These are phyloP conservation scores for Penicillium bialowiezense DNA, from an alignment of 495 filamentous ascomycete genomes.

Conservation along the genomic window DNA sequence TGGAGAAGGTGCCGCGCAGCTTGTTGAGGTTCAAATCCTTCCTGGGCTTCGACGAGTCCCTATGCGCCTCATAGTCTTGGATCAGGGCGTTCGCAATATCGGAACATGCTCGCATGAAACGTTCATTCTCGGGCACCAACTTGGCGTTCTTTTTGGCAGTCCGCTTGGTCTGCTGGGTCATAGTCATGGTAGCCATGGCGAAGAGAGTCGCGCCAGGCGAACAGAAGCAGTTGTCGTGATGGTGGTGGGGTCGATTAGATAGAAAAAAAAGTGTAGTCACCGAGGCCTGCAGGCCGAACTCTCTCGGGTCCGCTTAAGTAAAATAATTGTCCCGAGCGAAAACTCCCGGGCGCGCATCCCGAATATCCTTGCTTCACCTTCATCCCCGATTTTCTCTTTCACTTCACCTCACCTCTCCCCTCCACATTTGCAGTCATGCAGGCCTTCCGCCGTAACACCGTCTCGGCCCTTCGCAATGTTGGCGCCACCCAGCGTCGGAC, in stretches of 20 bases:
- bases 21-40: conserved; percentile 92
- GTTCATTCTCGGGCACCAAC: conserved; percentile 85
- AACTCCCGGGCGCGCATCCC: conserved; percentile 35
- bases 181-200: conserved; percentile 62
- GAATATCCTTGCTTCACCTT: conserved; percentile 22
- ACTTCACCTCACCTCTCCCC: conserved; percentile 15
- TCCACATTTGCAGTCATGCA: conserved; percentile 45
- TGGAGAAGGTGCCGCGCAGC: conserved; percentile 81
- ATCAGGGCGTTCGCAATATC: conserved; percentile 92
- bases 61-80: conserved; percentile 80
- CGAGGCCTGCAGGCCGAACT: conserved; percentile 31
- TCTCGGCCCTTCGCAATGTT: conserved; percentile 48
- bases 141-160: conserved; percentile 63
- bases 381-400: conserved; percentile 18
- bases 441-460: conserved; percentile 50
- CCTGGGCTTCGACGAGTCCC: conserved; percentile 64
- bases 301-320: conserved; percentile 42
- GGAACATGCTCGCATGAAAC: conserved; percentile 88
- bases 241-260: conserved; percentile 25
- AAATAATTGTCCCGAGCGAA: conserved; percentile 45
- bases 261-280: conserved; percentile 25
- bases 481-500: conserved; percentile 57
- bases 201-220: conserved; percentile 7
- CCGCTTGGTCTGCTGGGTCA: conserved; percentile 54
- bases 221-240: neutral